Evolutionary conservation across 495 filamentous ascomycete species (phyloP).

Genomic region (Hypoxylon subgilvum): DNA sequence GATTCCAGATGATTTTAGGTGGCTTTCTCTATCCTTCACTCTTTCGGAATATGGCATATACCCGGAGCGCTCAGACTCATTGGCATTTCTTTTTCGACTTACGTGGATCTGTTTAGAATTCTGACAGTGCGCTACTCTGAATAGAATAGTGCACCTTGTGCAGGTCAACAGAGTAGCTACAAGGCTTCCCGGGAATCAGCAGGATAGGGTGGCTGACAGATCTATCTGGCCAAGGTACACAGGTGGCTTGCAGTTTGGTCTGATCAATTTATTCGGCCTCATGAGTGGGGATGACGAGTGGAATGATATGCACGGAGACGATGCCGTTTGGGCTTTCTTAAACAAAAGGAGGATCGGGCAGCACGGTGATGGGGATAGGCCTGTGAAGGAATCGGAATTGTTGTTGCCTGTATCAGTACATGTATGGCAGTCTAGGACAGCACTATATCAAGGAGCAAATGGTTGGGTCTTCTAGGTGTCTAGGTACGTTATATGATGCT

Average conservation of each 20-base stretch:
- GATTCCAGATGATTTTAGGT: background rate
- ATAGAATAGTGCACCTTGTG: background rate
- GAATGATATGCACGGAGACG: slow-evolving; percentile 10
- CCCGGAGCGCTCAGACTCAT: slow-evolving; percentile 25
- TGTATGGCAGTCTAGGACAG: slow-evolving; percentile 23
- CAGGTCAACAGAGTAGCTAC: background rate
- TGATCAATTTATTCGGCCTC: slow-evolving; percentile 1
- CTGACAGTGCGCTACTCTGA: background rate
- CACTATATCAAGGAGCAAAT: slow-evolving; percentile 15
- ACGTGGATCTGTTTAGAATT: slow-evolving; percentile 6
- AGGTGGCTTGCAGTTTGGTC: slow-evolving; percentile 1
- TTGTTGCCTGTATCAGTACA: slow-evolving; percentile 26
- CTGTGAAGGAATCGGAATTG: background rate
- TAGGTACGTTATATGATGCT: too few species aligned
- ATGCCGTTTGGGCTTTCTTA: background rate
- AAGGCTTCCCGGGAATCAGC: background rate
- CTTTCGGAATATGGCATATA: slow-evolving; percentile 36
- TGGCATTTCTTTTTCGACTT: slow-evolving; percentile 19
- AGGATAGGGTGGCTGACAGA: background rate
- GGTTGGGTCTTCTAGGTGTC: too few species aligned
- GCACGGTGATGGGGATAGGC: background rate
- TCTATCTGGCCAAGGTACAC: background rate
- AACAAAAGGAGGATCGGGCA: background rate
- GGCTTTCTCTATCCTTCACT: slow-evolving; percentile 22
- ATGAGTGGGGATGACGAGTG: slow-evolving; percentile 9